Base-by-base conservation (phyloP, 257 asterid genomes). In the Ehretia macrophylla region DNA sequence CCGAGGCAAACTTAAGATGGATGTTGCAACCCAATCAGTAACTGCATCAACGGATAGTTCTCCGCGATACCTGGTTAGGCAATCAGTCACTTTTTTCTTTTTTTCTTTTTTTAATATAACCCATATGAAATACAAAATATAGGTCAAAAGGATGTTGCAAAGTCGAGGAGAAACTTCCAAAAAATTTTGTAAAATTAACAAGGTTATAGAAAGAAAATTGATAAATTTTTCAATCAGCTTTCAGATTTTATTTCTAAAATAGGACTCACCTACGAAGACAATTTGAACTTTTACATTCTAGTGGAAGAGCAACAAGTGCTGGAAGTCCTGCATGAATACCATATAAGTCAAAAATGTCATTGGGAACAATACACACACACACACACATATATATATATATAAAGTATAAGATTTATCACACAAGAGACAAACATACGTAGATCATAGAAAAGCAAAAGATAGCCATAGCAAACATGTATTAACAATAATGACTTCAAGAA, bases 11-110 rank as follows among this genome's bases (percentile, higher is more conserved):
- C 59, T 82, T 59, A 92, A 83, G 77, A 83, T 80, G 77, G 65
- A 70, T 52, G 94, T 78, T 11, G 95, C 91, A 68, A 92, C 51
- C 99, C 99, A 92, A 67, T 92, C 90, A 27, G 96, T 81, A 66
- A 88, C 70, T 59, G 86, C 77, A 79, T 88, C 97, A 67, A 92
- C 83, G 46, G 97, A 88, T 68, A 84, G 87, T 68, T 84, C 94
- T 55, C 82, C 91, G 42, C 68, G 76, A 64, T 82, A 88, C 85
- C 99, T 92, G 80, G 60, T 67, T 35, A 51, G 51, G 69, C 59
- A 57, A 69, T 46, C 40, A 62, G 67, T 51, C 32, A 70, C 23
- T 23, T 59, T 21, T 57, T 61, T n/a, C n/a, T n/a, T n/a, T n/a
- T n/a, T n/a, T n/a, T n/a, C n/a, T n/a, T n/a, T n/a, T n/a, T 47